Base-by-base conservation (phyloP, 2,329 filamentous ascomycete species). In the Fusarium sambucinum region DNA sequence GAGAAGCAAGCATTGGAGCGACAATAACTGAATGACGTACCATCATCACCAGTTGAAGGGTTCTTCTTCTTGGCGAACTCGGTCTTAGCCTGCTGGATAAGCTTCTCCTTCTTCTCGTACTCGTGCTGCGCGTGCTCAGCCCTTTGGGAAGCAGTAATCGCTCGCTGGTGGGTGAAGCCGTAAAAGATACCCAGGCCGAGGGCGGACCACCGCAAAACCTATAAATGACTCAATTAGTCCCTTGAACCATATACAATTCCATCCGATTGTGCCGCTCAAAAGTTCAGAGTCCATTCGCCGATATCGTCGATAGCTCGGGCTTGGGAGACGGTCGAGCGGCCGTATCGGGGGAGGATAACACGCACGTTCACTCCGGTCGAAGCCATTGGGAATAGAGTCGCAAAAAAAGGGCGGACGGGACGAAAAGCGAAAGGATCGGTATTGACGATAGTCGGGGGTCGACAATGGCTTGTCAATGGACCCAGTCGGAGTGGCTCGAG, bases 181-280 rank as follows among this genome's bases (percentile, higher is more conserved):
- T 99, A 99, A 84, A 97, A 90, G 79, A 98, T 85, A 80, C 96
- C 96, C 77, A 93, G 86, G 78, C 90, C 92, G 73, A 99, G 92
- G 79, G 94, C 94, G 78, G 94, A 95, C 88, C 95, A 99, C 84
- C 96, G 94, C 82, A 98, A 89, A 82, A 99, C 95, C 96, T 99
- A 81, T 53, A 75, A 62, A 68, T 48, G 32, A 55, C 57, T 72
- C 68, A 75, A 76, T 78, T 76, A 78, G 74, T 66, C 58, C 66
- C 68, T 51, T 41, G 21, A 30, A 50, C 59, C 53, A 61, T 45
- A 35, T 51, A 29, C 30, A n/a, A 21, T 47, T 58, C 68, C 35
- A 23, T 46, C 32, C 47, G 47, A 60, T 66, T 63, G 59, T 55
- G 59, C 40, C 52, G 57, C 64, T 66, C 59, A 41, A 58, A 50